Conservation (phyloP, 148 eudicot species). For the Rhododendron ovatum region DNA sequence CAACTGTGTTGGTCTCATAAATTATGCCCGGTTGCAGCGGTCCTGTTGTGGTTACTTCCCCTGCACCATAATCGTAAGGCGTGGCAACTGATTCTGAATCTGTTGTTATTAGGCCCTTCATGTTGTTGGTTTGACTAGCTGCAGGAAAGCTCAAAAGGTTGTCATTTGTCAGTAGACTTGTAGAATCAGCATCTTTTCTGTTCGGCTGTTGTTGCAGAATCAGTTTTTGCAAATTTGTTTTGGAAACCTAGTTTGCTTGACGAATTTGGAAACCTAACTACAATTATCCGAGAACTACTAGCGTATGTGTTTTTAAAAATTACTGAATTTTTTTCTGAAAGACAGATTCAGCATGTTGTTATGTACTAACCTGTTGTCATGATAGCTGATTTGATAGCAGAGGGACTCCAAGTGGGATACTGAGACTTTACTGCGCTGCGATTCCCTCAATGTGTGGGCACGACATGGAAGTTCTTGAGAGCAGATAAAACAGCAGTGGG, state of each 20-base stretch:
- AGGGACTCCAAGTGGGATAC: slow-evolving; percentile 57
- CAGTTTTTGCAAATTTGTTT: background rate
- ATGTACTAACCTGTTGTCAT: slow-evolving; percentile 62
- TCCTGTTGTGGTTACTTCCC: slow-evolving; percentile 51
- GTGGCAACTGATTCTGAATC: slow-evolving; percentile 41
- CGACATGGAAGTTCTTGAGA: slow-evolving; percentile 78
- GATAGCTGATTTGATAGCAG: slow-evolving; percentile 70
- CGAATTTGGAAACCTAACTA: background rate
- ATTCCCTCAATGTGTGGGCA: slow-evolving; percentile 73
- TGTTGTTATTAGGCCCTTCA: slow-evolving; percentile 40
- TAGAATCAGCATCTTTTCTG: background rate
- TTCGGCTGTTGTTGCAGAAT: background rate
- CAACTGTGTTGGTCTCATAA: slow-evolving; percentile 43
- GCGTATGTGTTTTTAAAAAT: background rate
- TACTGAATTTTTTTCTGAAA: background rate
- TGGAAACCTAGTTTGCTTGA: background rate
- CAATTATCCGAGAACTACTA: background rate
- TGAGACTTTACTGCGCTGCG: slow-evolving; percentile 54
- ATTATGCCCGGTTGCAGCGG: slow-evolving; percentile 60
- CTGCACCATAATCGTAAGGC: slow-evolving; percentile 72
- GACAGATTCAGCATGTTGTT: background rate
- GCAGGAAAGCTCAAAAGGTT: slow-evolving; percentile 6
- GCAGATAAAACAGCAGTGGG: slow-evolving; percentile 42
- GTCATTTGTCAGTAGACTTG: background rate
- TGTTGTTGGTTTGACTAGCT: slow-evolving; percentile 61